A percentile compares a stretch with the other conserved stretches of the same genome.
These are phyloP conservation scores for Solanum ahanhuiri DNA, from an alignment of 257 asterid genomes.

Conservation along the genomic window DNA sequence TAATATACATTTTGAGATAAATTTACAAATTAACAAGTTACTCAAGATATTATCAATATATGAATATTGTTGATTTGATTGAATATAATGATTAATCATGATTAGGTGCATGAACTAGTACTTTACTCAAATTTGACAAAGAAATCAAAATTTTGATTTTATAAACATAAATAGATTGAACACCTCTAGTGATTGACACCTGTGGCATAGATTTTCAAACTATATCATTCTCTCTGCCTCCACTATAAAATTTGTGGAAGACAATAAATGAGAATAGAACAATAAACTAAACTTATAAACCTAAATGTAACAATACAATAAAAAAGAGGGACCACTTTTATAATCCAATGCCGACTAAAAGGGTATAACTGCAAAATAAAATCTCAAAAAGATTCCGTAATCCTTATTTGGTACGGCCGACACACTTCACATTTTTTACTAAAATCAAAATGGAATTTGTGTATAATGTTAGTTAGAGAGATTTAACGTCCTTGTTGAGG, in stretches of 20 bases:
- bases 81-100: background rate
- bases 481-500: background rate
- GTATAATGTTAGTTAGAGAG: background rate
- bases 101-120: background rate
- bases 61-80: background rate
- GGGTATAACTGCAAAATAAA: background rate
- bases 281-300: background rate
- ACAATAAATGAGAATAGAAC: background rate
- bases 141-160: background rate
- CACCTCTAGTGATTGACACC: background rate
- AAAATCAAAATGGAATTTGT: background rate
- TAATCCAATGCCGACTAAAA: background rate
- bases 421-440: background rate
- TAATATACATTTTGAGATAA: background rate
- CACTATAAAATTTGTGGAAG: background rate
- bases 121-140: background rate
- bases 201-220: background rate
- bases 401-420: constrained; percentile 5
- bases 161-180: background rate
- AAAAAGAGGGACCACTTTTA: background rate
- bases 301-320: background rate
- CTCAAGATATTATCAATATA: background rate
- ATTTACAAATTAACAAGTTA: background rate
- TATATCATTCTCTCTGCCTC: background rate
- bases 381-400: background rate